Percentiles rank a stretch among this genome's conserved stretches.
These are phyloP conservation scores for Massarina eburnea DNA, from an alignment of 2,329 filamentous ascomycete genomes.

Conservation along the genomic window DNA sequence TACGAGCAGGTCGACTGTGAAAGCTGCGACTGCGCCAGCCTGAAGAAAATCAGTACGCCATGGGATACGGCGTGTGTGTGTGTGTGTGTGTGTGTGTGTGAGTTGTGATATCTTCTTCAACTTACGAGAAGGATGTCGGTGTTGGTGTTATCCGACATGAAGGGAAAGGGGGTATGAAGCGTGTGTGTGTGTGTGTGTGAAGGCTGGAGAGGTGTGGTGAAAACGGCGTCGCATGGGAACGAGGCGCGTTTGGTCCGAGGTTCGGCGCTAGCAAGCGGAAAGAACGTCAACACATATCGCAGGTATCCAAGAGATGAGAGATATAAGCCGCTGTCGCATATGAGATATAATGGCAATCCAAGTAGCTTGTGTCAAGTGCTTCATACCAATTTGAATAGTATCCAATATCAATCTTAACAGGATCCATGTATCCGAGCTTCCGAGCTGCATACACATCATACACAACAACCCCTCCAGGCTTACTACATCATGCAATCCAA, in stretches of 20 bases:
- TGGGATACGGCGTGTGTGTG: too few relatives aligned
- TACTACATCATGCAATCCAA: background rate
- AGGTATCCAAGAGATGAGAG: background rate
- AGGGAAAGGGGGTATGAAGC: constrained; percentile 2
- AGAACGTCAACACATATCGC: constrained; percentile 21
- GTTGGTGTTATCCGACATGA: constrained; percentile 45
- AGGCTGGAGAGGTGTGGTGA: background rate
- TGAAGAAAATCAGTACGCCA: constrained; percentile 40
- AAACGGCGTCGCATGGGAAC: background rate
- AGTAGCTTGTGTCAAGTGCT: too few relatives aligned
- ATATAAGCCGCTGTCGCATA: background rate
- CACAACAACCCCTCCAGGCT: too few relatives aligned
- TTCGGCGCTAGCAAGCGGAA: constrained; percentile 11
- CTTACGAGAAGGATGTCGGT: constrained; percentile 59
- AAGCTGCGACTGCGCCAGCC: constrained; percentile 83
- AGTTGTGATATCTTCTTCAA: background rate
- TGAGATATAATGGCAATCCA: too few relatives aligned
- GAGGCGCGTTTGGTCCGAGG: constrained; percentile 3
- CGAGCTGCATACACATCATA: too few relatives aligned
- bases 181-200: too few relatives aligned
- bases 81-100: background rate
- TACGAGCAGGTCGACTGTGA: constrained; percentile 80
- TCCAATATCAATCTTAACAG: too few relatives aligned
- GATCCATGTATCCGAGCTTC: too few relatives aligned
- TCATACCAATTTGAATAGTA: too few relatives aligned